phyloP scores from a whole-genome alignment of 2,329 filamentous ascomycete genomes.

The Colletotrichum lindemuthianum region DNA sequence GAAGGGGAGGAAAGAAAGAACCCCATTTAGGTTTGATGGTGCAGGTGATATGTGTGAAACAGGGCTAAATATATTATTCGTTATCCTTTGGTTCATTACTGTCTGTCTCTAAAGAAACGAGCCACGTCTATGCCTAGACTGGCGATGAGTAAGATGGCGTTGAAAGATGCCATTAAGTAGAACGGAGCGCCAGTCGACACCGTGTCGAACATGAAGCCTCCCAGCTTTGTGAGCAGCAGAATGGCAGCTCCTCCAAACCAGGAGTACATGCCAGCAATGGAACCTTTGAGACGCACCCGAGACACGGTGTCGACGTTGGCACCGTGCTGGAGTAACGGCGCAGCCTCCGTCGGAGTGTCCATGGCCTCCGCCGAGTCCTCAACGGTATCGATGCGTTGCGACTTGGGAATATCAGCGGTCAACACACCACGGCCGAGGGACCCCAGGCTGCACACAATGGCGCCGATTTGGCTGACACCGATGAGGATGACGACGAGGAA shows the following conservation, averaged over 20 bases:
- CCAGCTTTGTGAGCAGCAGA: constrained; percentile 88
- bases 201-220: constrained; percentile 85
- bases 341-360: constrained; percentile 53
- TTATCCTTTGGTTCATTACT: constrained; percentile 14
- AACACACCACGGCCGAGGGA: constrained; percentile 85
- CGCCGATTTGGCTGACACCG: constrained; percentile 93
- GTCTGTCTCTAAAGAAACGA: constrained; percentile 45
- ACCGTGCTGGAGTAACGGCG: constrained; percentile 50
- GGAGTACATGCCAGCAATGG: constrained; percentile 93
- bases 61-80: constrained; percentile 1
- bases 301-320: constrained; percentile 48
- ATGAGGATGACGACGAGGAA: constrained; percentile 83
- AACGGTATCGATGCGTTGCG: constrained; percentile 41
- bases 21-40: too few species aligned
- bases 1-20: too few species aligned
- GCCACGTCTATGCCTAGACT: constrained; percentile 62
- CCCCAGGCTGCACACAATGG: constrained; percentile 95
- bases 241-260: constrained; percentile 92
- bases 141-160: constrained; percentile 73
- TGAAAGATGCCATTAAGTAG: constrained; percentile 93
- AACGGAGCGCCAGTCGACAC: constrained; percentile 83
- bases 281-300: constrained; percentile 80
- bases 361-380: constrained; percentile 37
- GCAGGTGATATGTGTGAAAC: neutral
- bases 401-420: constrained; percentile 53